phyloP scores from a whole-genome alignment of 202 grass and related monocot species.

The Eragrostis tef region DNA sequence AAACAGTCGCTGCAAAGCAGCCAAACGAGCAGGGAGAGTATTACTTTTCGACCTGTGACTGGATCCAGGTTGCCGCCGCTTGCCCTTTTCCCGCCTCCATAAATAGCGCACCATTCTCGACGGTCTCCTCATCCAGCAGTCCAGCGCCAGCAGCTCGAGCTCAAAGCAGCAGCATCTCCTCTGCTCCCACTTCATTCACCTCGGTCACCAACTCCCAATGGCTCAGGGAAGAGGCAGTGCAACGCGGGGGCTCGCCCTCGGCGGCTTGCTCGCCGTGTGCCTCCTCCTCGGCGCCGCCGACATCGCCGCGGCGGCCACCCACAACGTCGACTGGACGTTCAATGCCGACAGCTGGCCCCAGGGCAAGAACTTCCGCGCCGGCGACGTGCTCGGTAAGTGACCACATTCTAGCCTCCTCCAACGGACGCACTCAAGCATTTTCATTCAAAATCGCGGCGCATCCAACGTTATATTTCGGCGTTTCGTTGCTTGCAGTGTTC shows the following conservation, averaged over 20 bases:
- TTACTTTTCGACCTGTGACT: neutral
- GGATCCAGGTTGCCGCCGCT: constrained; percentile 37
- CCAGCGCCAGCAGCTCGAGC: neutral
- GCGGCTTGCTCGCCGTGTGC: constrained; percentile 42
- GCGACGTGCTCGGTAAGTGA: constrained; percentile 58
- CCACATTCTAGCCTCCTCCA: neutral
- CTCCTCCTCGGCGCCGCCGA: constrained; percentile 48
- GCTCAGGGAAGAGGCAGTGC: constrained; percentile 85
- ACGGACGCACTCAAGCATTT: neutral
- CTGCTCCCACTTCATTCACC: neutral
- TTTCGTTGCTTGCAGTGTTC: constrained; percentile 54
- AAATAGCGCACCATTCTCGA: constrained; percentile 26
- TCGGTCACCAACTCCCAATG: constrained; percentile 36
- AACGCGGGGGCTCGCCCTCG: constrained; percentile 40
- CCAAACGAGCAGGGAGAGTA: too few relatives aligned
- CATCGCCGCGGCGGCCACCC: constrained; percentile 48
- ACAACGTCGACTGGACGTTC: constrained; percentile 69
- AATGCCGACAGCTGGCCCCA: constrained; percentile 49
- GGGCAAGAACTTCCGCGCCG: constrained; percentile 55
- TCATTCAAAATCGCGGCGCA: neutral
- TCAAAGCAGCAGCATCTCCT: constrained; percentile 3
- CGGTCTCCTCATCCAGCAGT: neutral
- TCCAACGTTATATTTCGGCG: neutral
- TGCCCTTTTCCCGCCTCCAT: constrained; percentile 38
- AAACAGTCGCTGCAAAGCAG: too few relatives aligned